phyloP scores from a whole-genome alignment of 345 rosid species.

The Populus ilicifolia region DNA sequence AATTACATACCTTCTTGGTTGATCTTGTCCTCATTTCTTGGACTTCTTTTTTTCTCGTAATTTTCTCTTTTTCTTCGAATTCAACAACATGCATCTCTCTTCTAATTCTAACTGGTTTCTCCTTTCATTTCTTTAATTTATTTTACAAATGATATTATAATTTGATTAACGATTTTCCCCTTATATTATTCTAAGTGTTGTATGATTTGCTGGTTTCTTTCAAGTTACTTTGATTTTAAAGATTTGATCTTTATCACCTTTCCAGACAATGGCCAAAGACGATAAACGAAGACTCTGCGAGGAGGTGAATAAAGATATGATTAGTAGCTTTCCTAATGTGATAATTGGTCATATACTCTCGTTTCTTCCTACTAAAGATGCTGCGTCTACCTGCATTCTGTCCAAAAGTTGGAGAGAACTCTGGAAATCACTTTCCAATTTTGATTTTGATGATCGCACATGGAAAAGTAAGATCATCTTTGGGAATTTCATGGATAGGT shows the following conservation, averaged over 20 bases:
- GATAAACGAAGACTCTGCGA: neutral
- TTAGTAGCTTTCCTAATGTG: neutral
- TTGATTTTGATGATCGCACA: neutral
- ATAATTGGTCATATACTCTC: neutral
- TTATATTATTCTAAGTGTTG: neutral
- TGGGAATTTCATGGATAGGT: neutral
- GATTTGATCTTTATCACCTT: neutral
- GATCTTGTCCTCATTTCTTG: neutral
- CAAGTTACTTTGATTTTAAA: neutral
- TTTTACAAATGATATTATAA: no score
- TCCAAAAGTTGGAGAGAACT: neutral
- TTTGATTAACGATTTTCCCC: no score
- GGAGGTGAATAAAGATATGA: neutral
- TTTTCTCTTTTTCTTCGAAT: neutral
- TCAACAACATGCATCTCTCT: neutral
- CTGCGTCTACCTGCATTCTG: neutral
- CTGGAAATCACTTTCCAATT: neutral
- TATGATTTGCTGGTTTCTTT: neutral
- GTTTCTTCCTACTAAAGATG: neutral
- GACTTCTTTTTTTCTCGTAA: no score
- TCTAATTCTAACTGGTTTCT: no score
- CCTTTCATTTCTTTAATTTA: no score
- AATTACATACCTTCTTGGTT: neutral
- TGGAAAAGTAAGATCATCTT: neutral
- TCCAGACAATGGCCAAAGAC: neutral